Evolutionary conservation across 768 basidiomycete species (phyloP), one percentile per base, ranked within the genome.

Genomic region (Phanerodontia chrysosporium): DNA sequence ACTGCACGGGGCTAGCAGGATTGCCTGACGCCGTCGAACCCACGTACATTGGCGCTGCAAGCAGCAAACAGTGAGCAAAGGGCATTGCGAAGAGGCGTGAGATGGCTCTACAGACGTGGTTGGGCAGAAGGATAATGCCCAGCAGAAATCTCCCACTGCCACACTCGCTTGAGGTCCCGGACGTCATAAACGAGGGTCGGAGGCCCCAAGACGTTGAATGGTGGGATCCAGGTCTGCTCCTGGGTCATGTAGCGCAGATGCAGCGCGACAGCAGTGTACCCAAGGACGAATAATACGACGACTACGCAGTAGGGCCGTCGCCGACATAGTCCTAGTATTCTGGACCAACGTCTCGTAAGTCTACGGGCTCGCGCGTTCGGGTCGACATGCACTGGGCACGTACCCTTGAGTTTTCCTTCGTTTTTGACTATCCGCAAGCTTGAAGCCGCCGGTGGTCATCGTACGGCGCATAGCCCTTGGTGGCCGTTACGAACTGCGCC

Each of bases 131-230:
- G 96, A 77, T 93, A 93, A 74, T 97, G 95, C 1, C 96, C 97
- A 62, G 92, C 91, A 32, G 84, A 77, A 58, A 98, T 82, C 74
- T 99, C 96, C 95, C 95, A 98, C 60, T 86, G 78, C 95, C 95
- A 98, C 71, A 99, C 90, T 55, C 87, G 80, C 66, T 88, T 89
- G 45, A 97, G 69, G 67, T 98, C 93, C 58, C 89, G 83, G 49
- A 84, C 78, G 57, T 78, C 77, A 67, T 81, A 93, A 36, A 94
- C 83, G 27, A 94, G 79, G 9, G 91, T 92, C 25, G 87, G 76
- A 12, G 84, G 77, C 46, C 85, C 83, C 36, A 78, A 78, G 14
- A 75, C 71, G 28, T 29, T 29, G 53, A 84, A 80, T 24, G 79
- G 77, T 42, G 80, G 74, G 10, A 85, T 79, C 86, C 87, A 89